Percentiles rank a stretch among this genome's conserved stretches.
phyloP scores from a whole-genome alignment of 2,329 filamentous ascomycete genomes.

The Pseudocercospora vitis region DNA sequence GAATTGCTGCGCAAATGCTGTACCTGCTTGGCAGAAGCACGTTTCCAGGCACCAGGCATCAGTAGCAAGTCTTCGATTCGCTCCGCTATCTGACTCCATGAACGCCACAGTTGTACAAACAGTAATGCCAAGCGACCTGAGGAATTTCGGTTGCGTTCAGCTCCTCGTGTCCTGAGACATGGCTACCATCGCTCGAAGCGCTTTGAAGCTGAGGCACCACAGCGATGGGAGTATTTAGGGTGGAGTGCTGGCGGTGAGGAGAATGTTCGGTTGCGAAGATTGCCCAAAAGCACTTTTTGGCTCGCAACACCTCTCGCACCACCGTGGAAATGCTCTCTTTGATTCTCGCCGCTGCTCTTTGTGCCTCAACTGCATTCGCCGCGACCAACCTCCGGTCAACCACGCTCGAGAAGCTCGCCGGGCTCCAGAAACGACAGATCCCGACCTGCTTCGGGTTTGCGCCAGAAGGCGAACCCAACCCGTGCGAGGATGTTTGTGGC shows the following conservation, averaged over 20 bases:
- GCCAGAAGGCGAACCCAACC: neutral
- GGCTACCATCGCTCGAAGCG: neutral
- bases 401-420: neutral
- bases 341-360: neutral
- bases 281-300: too few species aligned
- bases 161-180: slow-evolving; percentile 2
- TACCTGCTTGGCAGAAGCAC: neutral
- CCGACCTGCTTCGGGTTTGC: neutral
- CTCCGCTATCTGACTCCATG: too few species aligned
- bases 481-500: neutral
- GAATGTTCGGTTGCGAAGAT: neutral
- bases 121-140: slow-evolving; percentile 6
- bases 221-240: neutral
- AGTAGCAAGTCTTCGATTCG: neutral
- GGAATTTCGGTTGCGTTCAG: too few species aligned
- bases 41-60: neutral
- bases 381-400: neutral
- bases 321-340: neutral
- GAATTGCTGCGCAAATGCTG: neutral
- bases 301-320: neutral
- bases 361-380: neutral
- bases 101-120: slow-evolving; percentile 3
- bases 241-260: neutral
- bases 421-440: neutral
- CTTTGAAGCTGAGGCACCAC: neutral